Evolutionary conservation across 108 stramenopile genomes (phyloP).

Genomic region (Cyclotella sp.): DNA sequence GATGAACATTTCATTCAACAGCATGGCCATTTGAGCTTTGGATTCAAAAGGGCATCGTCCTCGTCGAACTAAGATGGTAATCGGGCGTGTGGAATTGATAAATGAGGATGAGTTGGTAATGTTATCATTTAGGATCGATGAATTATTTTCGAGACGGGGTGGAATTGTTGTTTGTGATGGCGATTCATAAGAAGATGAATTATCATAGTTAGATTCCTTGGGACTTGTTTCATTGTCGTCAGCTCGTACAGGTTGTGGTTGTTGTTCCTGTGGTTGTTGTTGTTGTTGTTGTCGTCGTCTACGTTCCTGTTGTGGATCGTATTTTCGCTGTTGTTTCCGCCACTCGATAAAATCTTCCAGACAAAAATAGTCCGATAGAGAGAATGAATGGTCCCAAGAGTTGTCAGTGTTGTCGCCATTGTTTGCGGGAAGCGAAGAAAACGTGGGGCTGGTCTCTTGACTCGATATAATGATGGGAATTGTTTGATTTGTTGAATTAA

Average conservation of each 20-base stretch:
- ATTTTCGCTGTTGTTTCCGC: slow-evolving; percentile 13
- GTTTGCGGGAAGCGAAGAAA: neutral
- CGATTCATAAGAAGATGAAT: neutral
- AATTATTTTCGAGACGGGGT: neutral
- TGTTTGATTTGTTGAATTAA: neutral
- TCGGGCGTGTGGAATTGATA: slow-evolving; percentile 31
- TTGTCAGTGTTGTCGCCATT: neutral
- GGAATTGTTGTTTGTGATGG: neutral
- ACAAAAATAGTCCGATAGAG: slow-evolving; percentile 41
- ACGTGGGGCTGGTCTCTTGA: neutral
- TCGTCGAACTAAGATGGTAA: slow-evolving; percentile 63
- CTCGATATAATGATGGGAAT: no score
- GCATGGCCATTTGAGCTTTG: slow-evolving; percentile 62
- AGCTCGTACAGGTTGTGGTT: neutral
- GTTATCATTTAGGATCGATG: neutral
- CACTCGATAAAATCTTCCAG: slow-evolving; percentile 40
- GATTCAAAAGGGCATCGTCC: slow-evolving; percentile 68
- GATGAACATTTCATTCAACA: slow-evolving; percentile 35
- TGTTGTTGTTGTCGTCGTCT: neutral
- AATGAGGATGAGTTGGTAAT: neutral
- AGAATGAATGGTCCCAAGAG: neutral
- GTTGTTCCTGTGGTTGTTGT: slow-evolving; percentile 4
- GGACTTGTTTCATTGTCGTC: neutral
- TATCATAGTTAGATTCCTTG: neutral
- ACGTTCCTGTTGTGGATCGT: neutral